Evolutionary conservation across 2,329 filamentous ascomycete species (phyloP).

Genomic region (Diaporthe humulicola): DNA sequence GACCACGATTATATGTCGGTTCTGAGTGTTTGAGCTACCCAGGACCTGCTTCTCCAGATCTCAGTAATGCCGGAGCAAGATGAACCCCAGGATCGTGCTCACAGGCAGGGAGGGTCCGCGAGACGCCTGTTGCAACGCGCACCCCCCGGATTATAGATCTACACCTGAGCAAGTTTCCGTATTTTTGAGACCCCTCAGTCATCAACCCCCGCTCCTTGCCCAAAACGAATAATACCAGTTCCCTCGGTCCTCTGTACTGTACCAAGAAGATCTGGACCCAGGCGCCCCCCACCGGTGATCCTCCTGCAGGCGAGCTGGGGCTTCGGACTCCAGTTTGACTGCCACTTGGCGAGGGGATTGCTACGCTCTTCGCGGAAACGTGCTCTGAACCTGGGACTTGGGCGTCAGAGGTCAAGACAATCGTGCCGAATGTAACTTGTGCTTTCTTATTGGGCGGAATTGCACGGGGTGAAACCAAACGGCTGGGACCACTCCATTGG

Average conservation of each 20-base stretch:
- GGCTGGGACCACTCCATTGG: neutral
- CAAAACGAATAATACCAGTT: neutral
- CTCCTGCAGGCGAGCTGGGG: neutral
- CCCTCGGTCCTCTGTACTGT: neutral
- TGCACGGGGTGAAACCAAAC: neutral
- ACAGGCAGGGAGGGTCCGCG: neutral
- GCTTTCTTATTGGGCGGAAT: neutral
- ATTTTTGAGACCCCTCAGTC: slow-evolving; percentile 8
- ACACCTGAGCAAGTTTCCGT: slow-evolving; percentile 32
- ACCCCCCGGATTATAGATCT: slow-evolving; percentile 7
- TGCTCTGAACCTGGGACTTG: neutral
- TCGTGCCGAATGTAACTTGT: neutral
- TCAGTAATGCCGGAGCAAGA: neutral
- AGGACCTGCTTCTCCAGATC: neutral
- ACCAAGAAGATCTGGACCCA: neutral
- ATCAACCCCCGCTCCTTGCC: neutral
- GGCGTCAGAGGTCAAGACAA: neutral
- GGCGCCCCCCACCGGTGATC: slow-evolving; percentile 15
- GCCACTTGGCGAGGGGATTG: neutral
- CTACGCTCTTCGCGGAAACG: neutral
- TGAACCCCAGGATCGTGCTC: slow-evolving; percentile 21
- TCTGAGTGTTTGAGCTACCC: neutral
- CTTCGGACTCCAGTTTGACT: neutral
- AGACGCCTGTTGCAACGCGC: neutral
- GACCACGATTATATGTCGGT: neutral